Conservation (phyloP, 2,329 filamentous ascomycete genomes). For the Trichoderma atrobrunneum region DNA sequence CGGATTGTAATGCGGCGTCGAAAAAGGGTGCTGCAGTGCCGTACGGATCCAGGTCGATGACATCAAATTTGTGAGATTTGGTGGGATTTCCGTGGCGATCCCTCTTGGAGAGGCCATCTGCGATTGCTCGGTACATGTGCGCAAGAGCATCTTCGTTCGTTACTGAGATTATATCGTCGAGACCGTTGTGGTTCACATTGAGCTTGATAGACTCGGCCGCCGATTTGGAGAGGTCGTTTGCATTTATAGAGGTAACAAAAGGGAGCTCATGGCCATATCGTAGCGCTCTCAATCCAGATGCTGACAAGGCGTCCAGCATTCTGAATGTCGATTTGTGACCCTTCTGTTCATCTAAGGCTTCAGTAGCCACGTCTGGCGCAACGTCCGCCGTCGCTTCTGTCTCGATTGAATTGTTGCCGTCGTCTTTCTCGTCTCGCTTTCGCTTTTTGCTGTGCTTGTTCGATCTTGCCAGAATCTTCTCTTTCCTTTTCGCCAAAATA, state of each 20-base stretch:
- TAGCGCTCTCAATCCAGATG: conserved; percentile 84
- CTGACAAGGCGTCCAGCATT: conserved; percentile 93
- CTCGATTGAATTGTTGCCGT: conserved; percentile 24
- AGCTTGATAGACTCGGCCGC: conserved; percentile 78
- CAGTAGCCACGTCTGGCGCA: conserved; percentile 16
- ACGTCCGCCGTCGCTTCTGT: neutral
- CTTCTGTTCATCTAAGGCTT: conserved; percentile 26
- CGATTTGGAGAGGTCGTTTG: conserved; percentile 80
- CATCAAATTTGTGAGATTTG: conserved; percentile 67
- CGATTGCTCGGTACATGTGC: conserved; percentile 80
- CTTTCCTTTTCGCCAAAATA: conserved; percentile 44
- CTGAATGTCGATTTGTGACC: conserved; percentile 55
- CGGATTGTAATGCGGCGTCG: conserved; percentile 82
- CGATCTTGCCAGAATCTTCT: conserved; percentile 41
- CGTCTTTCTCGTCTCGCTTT: conserved; percentile 42
- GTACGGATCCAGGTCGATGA: conserved; percentile 95
- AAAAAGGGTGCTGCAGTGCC: conserved; percentile 91
- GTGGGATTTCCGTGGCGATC: conserved; percentile 39
- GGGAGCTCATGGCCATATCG: conserved; percentile 91
- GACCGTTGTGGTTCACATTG: conserved; percentile 80
- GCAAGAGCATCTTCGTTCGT: conserved; percentile 79
- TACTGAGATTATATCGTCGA: conserved; percentile 67
- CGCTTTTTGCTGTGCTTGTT: conserved; percentile 45
- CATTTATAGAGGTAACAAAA: conserved; percentile 75
- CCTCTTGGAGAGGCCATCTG: conserved; percentile 47